A percentile compares a stretch with the other conserved stretches of the same genome.
phyloP scores from a whole-genome alignment of 371 early-diverging fungal species.

The Zychaea mexicana region DNA sequence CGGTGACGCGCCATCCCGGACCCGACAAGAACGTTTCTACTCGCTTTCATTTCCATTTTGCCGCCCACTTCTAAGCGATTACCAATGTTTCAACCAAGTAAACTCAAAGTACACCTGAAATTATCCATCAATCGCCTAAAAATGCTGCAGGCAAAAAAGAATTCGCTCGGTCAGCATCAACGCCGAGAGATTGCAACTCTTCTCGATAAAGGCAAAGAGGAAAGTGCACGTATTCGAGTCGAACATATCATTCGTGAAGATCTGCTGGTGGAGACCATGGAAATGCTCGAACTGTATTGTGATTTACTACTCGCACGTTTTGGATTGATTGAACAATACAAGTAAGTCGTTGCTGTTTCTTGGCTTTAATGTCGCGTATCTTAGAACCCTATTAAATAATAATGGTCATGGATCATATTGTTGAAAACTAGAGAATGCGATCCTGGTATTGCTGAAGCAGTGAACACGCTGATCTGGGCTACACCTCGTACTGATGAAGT shows the following conservation, averaged over 20 bases:
- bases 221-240: conserved; percentile 87
- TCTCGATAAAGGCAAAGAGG: conserved; percentile 81
- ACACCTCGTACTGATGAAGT: conserved; percentile 80
- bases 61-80: no score
- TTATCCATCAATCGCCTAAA: conserved; percentile 84
- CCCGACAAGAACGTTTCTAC: no score
- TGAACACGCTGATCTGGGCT: conserved; percentile 88
- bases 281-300: conserved; percentile 89
- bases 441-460: conserved; percentile 81
- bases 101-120: conserved; percentile 87
- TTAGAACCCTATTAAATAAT: no score
- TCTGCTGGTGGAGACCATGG: conserved; percentile 86
- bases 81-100: conserved; percentile 58
- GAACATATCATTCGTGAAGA: conserved; percentile 95
- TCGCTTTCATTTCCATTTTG: no score
- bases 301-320: conserved; percentile 88
- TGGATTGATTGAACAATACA: conserved; percentile 83
- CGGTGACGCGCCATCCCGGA: no score
- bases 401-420: no score
- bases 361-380: no score
- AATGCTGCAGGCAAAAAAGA: conserved; percentile 88
- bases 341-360: no score
- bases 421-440: conserved; percentile 86
- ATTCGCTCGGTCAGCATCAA: conserved; percentile 68
- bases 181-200: conserved; percentile 85